Base-by-base conservation (phyloP, 2,329 filamentous ascomycete species). In the Apiospora kogelbergensis region DNA sequence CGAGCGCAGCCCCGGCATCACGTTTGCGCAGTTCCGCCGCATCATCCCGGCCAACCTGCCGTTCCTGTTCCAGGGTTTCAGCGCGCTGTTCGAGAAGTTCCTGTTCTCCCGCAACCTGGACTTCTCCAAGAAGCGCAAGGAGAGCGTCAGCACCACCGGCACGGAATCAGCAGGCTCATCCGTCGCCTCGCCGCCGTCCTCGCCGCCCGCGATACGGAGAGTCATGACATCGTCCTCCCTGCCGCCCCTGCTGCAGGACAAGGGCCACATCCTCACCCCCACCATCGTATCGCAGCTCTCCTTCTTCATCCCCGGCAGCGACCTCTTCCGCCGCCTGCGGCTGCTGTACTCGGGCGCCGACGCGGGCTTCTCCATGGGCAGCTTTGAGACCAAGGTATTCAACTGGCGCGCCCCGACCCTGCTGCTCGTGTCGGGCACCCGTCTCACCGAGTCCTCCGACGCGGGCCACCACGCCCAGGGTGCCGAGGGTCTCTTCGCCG, bases 321-420 rank as follows among this genome's bases (percentile, higher is more conserved):
- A 86, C 1, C 83, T 94, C 6, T 94, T 93, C 76, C 83, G 88
- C 13, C 84, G 88, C 3, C 82, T 94, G 2, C 87, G 90, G 1
- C 84, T 89, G 1, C 82, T 94, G 0, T 94, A 94, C 76, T 90
- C 89, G 1, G 92, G 91, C 6, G 89, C 87, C 63, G 86, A 89
- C 33, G 88, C 90, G 15, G 92, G 92, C 6, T 94, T 93, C 79
- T 93, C 90, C 24, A 91, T 94, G 88, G 91, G 91, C 26, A 91
- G 89, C 68, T 93, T 94, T 71, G 90, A 93, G 76, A 86, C 89
- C 24, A 90, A 90, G 73, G 89, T 93, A 2, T 92, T 94, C 80
- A 92, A 94, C 77, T 94, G 92, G 91, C 84, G 88, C 53, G 91
- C 91, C 0, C 92, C 92, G 0, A 93, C 92, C 0, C 87, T 94